Evolutionary conservation across 306 rosid species (phyloP), one percentile per base, ranked within the genome.

Genomic region (Corylus heterophylla): DNA sequence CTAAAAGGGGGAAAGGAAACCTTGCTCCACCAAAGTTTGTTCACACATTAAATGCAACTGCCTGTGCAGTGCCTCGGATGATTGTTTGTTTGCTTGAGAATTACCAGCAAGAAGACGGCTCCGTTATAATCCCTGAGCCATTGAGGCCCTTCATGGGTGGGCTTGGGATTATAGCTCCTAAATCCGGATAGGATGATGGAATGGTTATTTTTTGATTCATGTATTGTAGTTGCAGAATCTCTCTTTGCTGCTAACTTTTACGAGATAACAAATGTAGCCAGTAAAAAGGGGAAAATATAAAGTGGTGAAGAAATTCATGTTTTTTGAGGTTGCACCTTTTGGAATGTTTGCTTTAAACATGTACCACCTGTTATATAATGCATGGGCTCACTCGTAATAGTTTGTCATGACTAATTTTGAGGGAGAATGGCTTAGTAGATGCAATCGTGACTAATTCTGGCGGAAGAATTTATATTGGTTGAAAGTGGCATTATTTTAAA

Each of bases 41-140:
- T 63, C 98, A 94, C 86, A 94, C 98, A 1, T 81, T 94, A 76
- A 94, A 94, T 71, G 98, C 98, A 44, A 94, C 98, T 16, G 98
- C 98, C 12, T 92, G 98, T 86, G 98, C 97, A 3, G 90, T 91
- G 39, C 97, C 97, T 0, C 87, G 95, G 64, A 92, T 94, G 98
- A 89, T 94, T 64, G 76, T 94, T 49, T 91, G 98, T 73, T 78
- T 92, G 77, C 93, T 94, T 20, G 98, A 93, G 83, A 91, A 89
- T 85, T 86, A 90, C 87, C 97, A 93, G 84, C 97, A 89, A 86
- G 90, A 91, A 89, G 96, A 91, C 49, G 98, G 98, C 31, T 87
- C 90, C 49, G 89, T 91, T 54, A 73, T 86, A 74, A 86, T 93
- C 44, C 98, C 98, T 2, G 90, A 90, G 85, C 89, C 95, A 52